These are phyloP conservation scores for Scorias spongiosa DNA, from an alignment of 2,329 filamentous ascomycete genomes.

Conservation along the genomic window DNA sequence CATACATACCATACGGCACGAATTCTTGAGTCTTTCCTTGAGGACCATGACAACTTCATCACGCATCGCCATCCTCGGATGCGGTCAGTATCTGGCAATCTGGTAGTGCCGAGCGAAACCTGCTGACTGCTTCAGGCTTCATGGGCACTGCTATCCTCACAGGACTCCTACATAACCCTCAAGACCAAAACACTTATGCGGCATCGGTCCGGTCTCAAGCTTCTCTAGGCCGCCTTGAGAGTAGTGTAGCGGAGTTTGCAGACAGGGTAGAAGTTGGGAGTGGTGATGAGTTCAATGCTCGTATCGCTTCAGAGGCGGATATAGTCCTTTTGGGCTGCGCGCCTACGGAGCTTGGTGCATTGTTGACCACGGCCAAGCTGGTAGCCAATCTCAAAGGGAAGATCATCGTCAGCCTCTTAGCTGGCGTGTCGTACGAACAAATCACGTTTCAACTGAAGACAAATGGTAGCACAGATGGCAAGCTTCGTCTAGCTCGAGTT, in stretches of 20 bases:
- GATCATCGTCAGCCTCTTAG: not conserved
- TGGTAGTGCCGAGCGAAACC: not conserved
- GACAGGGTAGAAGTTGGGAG: not conserved
- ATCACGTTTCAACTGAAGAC: not conserved
- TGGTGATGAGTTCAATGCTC: not conserved
- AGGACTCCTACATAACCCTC: not conserved
- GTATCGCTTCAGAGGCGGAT: not conserved
- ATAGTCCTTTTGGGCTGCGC: not conserved
- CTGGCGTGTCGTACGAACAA: not conserved
- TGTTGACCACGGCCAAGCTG: not conserved
- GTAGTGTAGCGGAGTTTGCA: not conserved
- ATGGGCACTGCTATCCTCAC: not conserved
- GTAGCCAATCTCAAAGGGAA: not conserved
- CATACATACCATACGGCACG: too few species aligned
- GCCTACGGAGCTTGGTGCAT: not conserved
- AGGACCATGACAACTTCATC: not conserved
- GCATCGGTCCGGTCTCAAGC: not conserved
- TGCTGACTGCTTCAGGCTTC: not conserved
- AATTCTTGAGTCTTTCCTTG: too few species aligned
- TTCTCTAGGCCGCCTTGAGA: not conserved
- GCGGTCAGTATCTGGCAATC: not conserved
- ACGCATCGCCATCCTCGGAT: not conserved
- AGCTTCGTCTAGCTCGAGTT: not conserved
- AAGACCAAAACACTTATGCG: not conserved
- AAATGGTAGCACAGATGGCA: not conserved